phyloP scores from a whole-genome alignment of 352 stramenopile genomes.

The Globisporangium acanthophoron region DNA sequence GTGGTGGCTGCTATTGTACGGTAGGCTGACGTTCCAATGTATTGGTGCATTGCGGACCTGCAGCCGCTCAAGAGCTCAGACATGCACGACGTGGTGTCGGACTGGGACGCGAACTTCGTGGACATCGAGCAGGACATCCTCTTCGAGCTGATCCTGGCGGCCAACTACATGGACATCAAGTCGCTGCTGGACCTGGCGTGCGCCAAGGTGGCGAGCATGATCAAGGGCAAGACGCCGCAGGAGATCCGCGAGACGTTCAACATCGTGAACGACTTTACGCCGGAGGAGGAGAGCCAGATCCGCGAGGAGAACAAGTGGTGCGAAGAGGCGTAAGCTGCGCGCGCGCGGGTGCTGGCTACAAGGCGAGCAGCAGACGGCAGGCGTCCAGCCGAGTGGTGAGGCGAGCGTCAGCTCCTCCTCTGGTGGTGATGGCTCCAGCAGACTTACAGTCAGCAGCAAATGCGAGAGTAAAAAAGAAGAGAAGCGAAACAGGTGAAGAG shows the following conservation, averaged over 20 bases:
- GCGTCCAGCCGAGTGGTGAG: too few species aligned
- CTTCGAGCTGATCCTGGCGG: slow-evolving; percentile 99
- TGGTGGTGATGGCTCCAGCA: not conserved
- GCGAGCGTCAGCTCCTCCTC: not conserved
- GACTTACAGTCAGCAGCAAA: not conserved
- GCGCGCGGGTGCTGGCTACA: not conserved
- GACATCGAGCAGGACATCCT: slow-evolving; percentile 98
- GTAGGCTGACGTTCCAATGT: not conserved
- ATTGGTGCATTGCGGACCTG: not conserved
- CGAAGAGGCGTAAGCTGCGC: slow-evolving; percentile 91
- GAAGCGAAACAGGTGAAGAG: not conserved
- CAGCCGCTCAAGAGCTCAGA: slow-evolving; percentile 96
- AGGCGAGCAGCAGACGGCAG: not conserved
- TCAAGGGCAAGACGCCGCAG: slow-evolving; percentile 97
- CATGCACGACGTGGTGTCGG: slow-evolving; percentile 99
- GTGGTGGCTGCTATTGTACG: not conserved
- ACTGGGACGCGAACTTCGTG: slow-evolving; percentile 99
- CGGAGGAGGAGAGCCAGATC: slow-evolving; percentile 98
- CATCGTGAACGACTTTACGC: slow-evolving; percentile 99
- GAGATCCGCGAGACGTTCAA: slow-evolving; percentile 99
- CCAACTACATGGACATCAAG: slow-evolving; percentile 99
- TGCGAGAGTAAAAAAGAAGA: not conserved
- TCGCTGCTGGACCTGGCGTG: slow-evolving; percentile 88
- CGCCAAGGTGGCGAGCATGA: slow-evolving; percentile 92
- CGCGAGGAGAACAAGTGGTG: slow-evolving; percentile 99